Conservation (phyloP, 768 basidiomycete species). For the Obba rivulosa region DNA sequence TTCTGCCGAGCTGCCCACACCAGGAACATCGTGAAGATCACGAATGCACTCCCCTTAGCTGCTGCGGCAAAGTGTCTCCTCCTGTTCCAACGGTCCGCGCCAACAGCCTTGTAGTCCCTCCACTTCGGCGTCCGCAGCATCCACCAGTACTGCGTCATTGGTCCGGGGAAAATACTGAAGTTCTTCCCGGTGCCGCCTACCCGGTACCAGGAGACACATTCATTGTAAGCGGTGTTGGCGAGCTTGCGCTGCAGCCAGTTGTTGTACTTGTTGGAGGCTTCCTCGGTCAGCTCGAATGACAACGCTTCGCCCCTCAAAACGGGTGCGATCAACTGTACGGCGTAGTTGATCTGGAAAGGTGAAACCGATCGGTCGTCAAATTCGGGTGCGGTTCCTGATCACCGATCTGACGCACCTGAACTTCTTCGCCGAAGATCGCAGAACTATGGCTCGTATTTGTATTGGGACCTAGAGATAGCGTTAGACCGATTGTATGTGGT, state of each 20-base stretch:
- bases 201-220: constrained; percentile 12
- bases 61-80: neutral
- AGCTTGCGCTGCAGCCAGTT: too few relatives aligned
- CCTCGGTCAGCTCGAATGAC: constrained; percentile 18
- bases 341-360: constrained; percentile 10
- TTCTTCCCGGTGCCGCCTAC: constrained; percentile 9
- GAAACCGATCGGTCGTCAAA: too few relatives aligned
- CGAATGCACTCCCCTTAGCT: neutral
- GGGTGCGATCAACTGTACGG: constrained; percentile 10
- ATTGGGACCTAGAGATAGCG: constrained; percentile 14
- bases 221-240: constrained; percentile 23
- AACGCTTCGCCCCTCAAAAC: constrained; percentile 9
- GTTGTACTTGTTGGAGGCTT: too few relatives aligned
- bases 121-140: constrained; percentile 6
- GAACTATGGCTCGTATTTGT: constrained; percentile 16
- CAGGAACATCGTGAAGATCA: too few relatives aligned
- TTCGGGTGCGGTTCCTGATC: neutral
- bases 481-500: neutral
- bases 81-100: constrained; percentile 6
- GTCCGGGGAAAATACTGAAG: constrained; percentile 10
- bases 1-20: neutral
- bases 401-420: constrained; percentile 16
- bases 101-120: constrained; percentile 8
- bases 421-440: constrained; percentile 10
- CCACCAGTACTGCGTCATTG: constrained; percentile 9